These are phyloP conservation scores for Plicaturopsis crispa DNA, from an alignment of 768 basidiomycete species.

Conservation along the genomic window DNA sequence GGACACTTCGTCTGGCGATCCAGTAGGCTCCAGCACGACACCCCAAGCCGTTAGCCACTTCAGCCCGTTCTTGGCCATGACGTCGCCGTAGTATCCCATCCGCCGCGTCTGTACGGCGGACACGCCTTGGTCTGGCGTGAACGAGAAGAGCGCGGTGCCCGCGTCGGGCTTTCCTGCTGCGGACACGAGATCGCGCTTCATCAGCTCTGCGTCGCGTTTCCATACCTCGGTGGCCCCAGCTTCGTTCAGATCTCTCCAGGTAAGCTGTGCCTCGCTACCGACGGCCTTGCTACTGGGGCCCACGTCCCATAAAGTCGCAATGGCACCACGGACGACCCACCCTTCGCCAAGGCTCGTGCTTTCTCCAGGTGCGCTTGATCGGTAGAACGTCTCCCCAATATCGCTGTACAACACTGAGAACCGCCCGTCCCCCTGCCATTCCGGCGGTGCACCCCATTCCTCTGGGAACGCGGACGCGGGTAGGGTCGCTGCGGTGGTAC, in stretches of 20 bases:
- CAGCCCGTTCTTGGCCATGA: no score
- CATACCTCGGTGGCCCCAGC: conserved; percentile 28
- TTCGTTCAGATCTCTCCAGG: conserved; percentile 26
- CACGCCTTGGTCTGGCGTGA: conserved; percentile 38
- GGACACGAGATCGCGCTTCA: conserved; percentile 23
- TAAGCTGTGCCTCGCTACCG: background rate
- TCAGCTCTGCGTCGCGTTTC: conserved; percentile 29
- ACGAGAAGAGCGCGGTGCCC: conserved; percentile 26
- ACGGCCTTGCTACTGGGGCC: conserved; percentile 3
- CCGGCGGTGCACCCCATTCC: no score
- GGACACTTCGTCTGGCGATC: conserved; percentile 5
- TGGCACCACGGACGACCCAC: conserved; percentile 32
- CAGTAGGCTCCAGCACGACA: no score
- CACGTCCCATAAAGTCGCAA: conserved; percentile 34
- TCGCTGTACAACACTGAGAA: conserved; percentile 52
- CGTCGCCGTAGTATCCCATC: no score
- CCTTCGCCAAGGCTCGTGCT: conserved; percentile 23
- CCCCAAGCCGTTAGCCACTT: no score
- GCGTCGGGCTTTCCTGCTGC: conserved; percentile 8
- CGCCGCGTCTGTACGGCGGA: no score
- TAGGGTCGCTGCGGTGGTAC: conserved; percentile 10
- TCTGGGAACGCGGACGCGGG: conserved; percentile 17
- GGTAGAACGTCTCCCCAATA: conserved; percentile 40
- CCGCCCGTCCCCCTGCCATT: conserved; percentile 30
- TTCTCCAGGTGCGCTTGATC: conserved; percentile 31